Base-by-base conservation (phyloP, 768 basidiomycete genomes). In the Trametes coccinea region DNA sequence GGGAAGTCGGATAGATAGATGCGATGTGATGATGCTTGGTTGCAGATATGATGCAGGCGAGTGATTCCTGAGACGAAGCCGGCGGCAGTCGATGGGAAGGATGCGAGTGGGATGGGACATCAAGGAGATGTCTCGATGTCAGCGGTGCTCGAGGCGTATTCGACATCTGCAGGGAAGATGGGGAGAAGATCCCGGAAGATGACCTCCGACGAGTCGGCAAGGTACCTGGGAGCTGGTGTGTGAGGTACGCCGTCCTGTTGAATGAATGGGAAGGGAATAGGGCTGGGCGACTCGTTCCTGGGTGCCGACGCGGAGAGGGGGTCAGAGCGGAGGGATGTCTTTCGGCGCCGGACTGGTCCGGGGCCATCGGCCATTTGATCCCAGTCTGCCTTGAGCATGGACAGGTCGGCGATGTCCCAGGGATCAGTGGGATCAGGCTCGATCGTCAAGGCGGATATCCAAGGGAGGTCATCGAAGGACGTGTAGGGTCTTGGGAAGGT, bases 401-500 rank as follows among this genome's bases (percentile, higher is more conserved):
- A 88, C 46, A 88, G 81, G 73, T 89, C 87, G 56, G 87, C 86
- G 61, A 87, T 82, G 66, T 88, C 84, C 69, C 78, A 78, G 16
- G 74, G 74, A 67, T 78, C 75, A 66, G 76, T 57, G 59, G 67
- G 66, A 54, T 81, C 77, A 13, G 80, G 76, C 5, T 81, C 62
- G 53, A 73, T 61, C 53, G 89, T 83, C 52, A 89, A 74, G 7
- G 82, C 78, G 29, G 85, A 78, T 54, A 87, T 85, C 87, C 88
- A 90, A 4, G 88, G 85, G 9, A 90, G 80, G 30, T 79, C 76
- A 74, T 89, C 88, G 69, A 89, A 87, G 45, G 76, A 65, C 48
- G 77, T 65, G 40, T 70, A 60, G 2, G 75, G 71, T 31, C 62
- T 56, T 4, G 66, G 69, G 62, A 69, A 67, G 41, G 76, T 66